phyloP scores from a whole-genome alignment of 2,329 filamentous ascomycete genomes.

The Gaeumannomyces tritici region DNA sequence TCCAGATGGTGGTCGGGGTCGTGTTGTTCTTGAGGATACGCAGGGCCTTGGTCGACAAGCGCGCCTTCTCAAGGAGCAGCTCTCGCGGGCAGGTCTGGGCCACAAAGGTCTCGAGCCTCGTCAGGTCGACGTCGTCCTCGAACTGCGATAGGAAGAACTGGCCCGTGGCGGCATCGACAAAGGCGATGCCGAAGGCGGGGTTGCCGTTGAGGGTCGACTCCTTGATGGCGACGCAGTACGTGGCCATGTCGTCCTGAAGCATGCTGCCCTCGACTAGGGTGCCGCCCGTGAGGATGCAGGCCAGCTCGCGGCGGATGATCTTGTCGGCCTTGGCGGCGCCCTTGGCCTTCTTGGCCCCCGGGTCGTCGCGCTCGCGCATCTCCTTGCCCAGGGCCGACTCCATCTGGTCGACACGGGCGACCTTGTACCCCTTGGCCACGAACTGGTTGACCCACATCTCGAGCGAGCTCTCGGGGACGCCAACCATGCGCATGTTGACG shows the following conservation, averaged over 20 bases:
- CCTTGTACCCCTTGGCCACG: conserved; percentile 95
- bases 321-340: conserved; percentile 63
- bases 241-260: conserved; percentile 96
- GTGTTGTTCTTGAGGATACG: conserved; percentile 97
- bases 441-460: conserved; percentile 98
- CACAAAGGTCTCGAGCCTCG: conserved; percentile 93
- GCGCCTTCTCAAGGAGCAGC: conserved; percentile 79
- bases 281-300: conserved; percentile 82
- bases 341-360: conserved; percentile 40
- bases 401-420: conserved; percentile 92
- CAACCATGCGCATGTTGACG: conserved; percentile 99
- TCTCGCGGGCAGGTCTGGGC: conserved; percentile 87
- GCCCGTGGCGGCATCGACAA: conserved; percentile 91
- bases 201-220: conserved; percentile 59
- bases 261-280: conserved; percentile 93
- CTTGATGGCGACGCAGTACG: conserved; percentile 93
- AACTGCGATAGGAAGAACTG: conserved; percentile 94
- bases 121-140: conserved; percentile 83
- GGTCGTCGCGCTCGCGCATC: conserved; percentile 84
- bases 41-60: conserved; percentile 76
- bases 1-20: conserved; percentile 88
- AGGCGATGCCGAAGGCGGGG: conserved; percentile 83
- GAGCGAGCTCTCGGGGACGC: conserved; percentile 90
- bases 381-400: conserved; percentile 94
- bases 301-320: conserved; percentile 82